These are phyloP conservation scores for Ceratobasidium sp. DNA, from an alignment of 1,284 basidiomycete species.

Conservation along the genomic window DNA sequence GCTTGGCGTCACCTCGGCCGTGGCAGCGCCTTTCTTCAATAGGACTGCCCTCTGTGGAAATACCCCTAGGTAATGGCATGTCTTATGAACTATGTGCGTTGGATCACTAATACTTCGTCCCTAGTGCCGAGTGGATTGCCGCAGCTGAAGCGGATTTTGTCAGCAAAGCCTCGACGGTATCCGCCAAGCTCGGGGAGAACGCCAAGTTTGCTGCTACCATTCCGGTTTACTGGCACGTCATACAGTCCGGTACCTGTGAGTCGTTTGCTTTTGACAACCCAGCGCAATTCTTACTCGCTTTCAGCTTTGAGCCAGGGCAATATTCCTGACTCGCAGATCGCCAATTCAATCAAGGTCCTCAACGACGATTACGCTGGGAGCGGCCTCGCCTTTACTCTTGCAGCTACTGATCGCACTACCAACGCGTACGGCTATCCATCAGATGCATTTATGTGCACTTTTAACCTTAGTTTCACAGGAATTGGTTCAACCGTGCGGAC, in stretches of 20 bases:
- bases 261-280: neutral
- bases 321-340: constrained; percentile 37
- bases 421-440: constrained; percentile 42
- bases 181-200: too few relatives aligned
- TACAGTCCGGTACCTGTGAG: constrained; percentile 49
- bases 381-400: constrained; percentile 47
- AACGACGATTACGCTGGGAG: constrained; percentile 44
- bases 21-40: neutral
- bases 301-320: constrained; percentile 31
- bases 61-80: too few relatives aligned
- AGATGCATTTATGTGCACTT: neutral
- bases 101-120: too few relatives aligned
- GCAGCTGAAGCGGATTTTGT: too few relatives aligned
- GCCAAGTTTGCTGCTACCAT: constrained; percentile 39
- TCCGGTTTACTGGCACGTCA: constrained; percentile 59
- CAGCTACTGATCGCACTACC: constrained; percentile 46
- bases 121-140: too few relatives aligned
- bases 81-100: too few relatives aligned
- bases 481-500: constrained; percentile 45
- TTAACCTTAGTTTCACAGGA: too few relatives aligned
- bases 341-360: constrained; percentile 43
- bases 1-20: neutral
- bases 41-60: too few relatives aligned
- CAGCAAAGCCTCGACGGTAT: too few relatives aligned
- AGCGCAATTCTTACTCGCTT: neutral